Conservation (phyloP, 352 stramenopile genomes). For the Pythium plurisporium region DNA sequence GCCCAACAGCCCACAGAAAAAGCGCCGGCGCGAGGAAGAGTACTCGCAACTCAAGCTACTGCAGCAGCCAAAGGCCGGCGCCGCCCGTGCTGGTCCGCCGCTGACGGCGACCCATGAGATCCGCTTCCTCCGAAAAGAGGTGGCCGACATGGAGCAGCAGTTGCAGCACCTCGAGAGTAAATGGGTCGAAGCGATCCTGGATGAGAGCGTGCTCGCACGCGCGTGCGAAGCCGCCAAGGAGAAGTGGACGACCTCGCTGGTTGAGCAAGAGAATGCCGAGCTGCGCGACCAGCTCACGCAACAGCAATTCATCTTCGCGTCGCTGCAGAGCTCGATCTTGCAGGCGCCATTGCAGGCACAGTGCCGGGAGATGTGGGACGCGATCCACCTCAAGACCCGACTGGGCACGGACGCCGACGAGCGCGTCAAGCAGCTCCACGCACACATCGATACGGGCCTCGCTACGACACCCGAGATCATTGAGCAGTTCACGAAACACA, state of each 20-base stretch:
- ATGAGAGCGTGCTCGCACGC: conserved; percentile 25
- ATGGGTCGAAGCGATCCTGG: conserved; percentile 37
- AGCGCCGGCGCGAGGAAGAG: conserved; percentile 15
- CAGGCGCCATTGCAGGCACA: conserved; percentile 50
- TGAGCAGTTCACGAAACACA: conserved; percentile 32
- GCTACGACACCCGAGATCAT: conserved; percentile 32
- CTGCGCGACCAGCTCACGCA: conserved; percentile 57
- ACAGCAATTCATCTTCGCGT: conserved; percentile 61
- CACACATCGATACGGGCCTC: conserved; percentile 33
- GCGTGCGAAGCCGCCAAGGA: conserved; percentile 46
- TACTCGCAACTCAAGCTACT: conserved; percentile 12
- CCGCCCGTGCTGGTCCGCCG: conserved; percentile 2
- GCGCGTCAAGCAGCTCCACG: conserved; percentile 31
- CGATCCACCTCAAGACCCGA: conserved; percentile 34
- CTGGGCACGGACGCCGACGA: conserved; percentile 18
- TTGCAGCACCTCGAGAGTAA: conserved; percentile 37
- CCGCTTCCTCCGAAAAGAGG: conserved; percentile 39
- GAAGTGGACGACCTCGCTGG: conserved; percentile 46
- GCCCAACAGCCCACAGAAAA: conserved; percentile 9
- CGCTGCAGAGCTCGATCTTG: conserved; percentile 46
- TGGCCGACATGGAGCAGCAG: conserved; percentile 34
- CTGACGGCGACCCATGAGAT: conserved; percentile 41
- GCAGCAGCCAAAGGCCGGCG: conserved; percentile 9
- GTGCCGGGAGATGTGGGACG: conserved; percentile 45
- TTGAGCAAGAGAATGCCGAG: conserved; percentile 44